Base-by-base conservation (phyloP, 306 rosid genomes). In the Cicer arietinum region DNA sequence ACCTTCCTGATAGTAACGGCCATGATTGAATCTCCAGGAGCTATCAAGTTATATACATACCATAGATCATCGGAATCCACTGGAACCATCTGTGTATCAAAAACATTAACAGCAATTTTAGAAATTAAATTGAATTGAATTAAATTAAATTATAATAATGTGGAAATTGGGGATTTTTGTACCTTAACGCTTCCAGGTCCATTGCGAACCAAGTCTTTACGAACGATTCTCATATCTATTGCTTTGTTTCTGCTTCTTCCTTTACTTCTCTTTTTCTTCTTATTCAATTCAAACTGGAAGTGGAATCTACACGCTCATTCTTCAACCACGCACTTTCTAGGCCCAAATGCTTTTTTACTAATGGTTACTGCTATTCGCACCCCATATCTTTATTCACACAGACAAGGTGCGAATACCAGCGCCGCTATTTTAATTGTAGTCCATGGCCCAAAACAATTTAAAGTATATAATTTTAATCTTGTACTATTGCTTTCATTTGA, bases 131-230 rank as follows among this genome's bases (percentile, higher is more conserved):
- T 10, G n/a, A 37, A 1, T 48, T 25, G 62, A 16, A 37, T 22
- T 43, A 1, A 41, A 1, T 7, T 30, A 1, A 40, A 3, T 7
- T 8, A 30, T 22, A 10, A 67, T 6, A 1, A 0, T 6, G 7
- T 3, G 17, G 48, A 35, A 73, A 56, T 73, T 13, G 53, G 37
- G 64, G 37, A 45, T 43, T 43, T 30, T 4, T 12, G 8, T 17
- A 94, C 99, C 97, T 94, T 94, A 45, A 94, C 95, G 84, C 94
- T 90, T 13, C 99, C 99, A 57, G 99, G 89, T 67, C 99, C 99
- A 69, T 89, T 37, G 12, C 77, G 88, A 1, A 82, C 85, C 11
- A 82, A 30, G 81, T 92, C 92, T 79, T 47, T 89, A 20, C 90
- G 96, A 44, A 94, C 96, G 84, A 94, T 94, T 83, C 9, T 94